Conservation (phyloP, 2,329 filamentous ascomycete species). For the Aureobasidium subglaciale region DNA sequence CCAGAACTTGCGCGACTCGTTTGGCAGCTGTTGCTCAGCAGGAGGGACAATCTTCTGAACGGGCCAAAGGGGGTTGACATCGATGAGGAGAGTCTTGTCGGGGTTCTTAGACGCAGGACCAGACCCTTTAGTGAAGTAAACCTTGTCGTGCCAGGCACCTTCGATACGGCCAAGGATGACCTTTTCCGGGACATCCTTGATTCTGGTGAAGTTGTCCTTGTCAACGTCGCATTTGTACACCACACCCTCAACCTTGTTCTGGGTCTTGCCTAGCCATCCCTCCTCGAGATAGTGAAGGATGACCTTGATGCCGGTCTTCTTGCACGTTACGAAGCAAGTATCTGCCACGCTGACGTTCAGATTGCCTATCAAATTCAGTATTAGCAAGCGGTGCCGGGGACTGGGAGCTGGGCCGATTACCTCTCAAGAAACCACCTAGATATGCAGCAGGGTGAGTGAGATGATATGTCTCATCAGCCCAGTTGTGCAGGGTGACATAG, state of each 20-base stretch:
- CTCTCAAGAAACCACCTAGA: slow-evolving; percentile 78
- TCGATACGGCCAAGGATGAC: slow-evolving; percentile 76
- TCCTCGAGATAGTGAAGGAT: slow-evolving; percentile 92
- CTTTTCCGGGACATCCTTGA: slow-evolving; percentile 80
- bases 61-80: slow-evolving; percentile 76
- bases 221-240: slow-evolving; percentile 75
- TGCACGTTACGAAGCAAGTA: slow-evolving; percentile 78
- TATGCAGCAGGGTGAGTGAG: slow-evolving; percentile 92
- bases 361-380: slow-evolving; percentile 42
- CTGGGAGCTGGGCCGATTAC: slow-evolving; percentile 20
- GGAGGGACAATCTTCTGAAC: slow-evolving; percentile 75
- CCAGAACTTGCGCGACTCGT: slow-evolving; percentile 89
- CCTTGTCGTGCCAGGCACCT: slow-evolving; percentile 74
- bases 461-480: slow-evolving; percentile 85
- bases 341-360: slow-evolving; percentile 87
- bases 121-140: slow-evolving; percentile 51
- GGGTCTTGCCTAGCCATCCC: slow-evolving; percentile 84
- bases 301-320: slow-evolving; percentile 82
- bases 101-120: slow-evolving; percentile 41
- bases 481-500: slow-evolving; percentile 76
- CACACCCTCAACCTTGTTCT: slow-evolving; percentile 86
- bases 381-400: not conserved
- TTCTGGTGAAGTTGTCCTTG: slow-evolving; percentile 69
- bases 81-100: slow-evolving; percentile 67
- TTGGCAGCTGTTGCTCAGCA: slow-evolving; percentile 67